Evolutionary conservation across 805 yeast species (phyloP), one percentile per base, ranked within the genome.

Genomic region (Candida ortonii): DNA sequence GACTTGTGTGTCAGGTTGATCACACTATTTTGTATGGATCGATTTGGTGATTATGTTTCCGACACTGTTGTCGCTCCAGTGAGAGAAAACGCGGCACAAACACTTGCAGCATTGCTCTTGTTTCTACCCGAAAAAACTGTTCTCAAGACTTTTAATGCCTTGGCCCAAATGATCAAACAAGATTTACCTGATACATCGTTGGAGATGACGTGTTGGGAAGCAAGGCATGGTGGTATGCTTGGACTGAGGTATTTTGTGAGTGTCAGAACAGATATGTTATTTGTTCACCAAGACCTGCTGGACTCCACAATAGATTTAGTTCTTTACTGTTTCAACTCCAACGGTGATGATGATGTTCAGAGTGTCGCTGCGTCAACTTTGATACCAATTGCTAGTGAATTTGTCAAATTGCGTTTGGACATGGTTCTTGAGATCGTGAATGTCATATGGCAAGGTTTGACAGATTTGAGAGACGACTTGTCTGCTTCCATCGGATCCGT

Each of bases 51-150:
- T 64, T 93, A 85, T 59, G 95, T 93, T 20, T 82, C 95, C 26
- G 99, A 93, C 55, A 94, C 95, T 6, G 99, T 93, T 10, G 95
- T 93, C 23, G 97, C 97, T 0, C 99, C 99, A 1, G 97, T 93
- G 4, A 68, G 98, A 53, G 99, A 94, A 61, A 87, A 96, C 22
- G 87, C 90, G 18, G 97, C 96, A 0, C 99, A 93, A 61, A 78
- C 96, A 0, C 62, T 93, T 30, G 97, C 96, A 11, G 96, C 96
- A 1, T 62, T 90, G 24, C 63, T 93, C 28, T 65, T 83, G n/a
- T 93, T 87, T 59, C 61, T 93, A 31, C 71, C 78, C 13, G 73
- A 73, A 24, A 71, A 68, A 3, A 63, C 74, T 2, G 80, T 84
- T 6, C 50, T 77, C 7, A 68, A 71, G 30, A 76, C 86, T 0